phyloP scores from a whole-genome alignment of 495 filamentous ascomycete genomes.

The Aspergillus homomorphus region DNA sequence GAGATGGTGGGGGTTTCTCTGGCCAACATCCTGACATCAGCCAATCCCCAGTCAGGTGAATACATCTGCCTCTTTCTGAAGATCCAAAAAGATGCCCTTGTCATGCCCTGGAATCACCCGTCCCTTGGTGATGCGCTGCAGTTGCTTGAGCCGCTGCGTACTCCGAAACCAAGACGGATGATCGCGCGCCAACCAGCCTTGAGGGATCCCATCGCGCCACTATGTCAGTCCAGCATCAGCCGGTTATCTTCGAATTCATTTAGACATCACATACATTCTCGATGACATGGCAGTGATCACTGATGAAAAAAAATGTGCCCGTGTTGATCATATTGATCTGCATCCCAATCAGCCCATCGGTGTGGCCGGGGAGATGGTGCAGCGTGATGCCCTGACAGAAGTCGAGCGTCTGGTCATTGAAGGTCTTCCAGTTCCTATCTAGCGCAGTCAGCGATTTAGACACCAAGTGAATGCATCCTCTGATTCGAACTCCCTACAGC shows the following conservation, averaged over 20 bases:
- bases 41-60: constrained; percentile 12
- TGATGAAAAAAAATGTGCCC: constrained; percentile 46
- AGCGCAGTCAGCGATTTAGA: background rate
- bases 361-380: constrained; percentile 40
- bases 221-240: constrained; percentile 1
- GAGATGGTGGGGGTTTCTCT: too few relatives aligned
- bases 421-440: constrained; percentile 34
- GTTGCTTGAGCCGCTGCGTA: constrained; percentile 15
- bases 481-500: background rate
- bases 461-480: background rate
- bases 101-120: constrained; percentile 16
- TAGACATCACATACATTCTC: constrained; percentile 32
- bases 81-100: constrained; percentile 10
- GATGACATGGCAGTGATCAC: constrained; percentile 41
- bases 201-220: constrained; percentile 16
- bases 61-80: constrained; percentile 11
- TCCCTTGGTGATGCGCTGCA: constrained; percentile 14
- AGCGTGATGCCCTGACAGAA: constrained; percentile 37
- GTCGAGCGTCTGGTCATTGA: constrained; percentile 29
- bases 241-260: too few relatives aligned
- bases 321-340: constrained; percentile 37
- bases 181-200: constrained; percentile 15
- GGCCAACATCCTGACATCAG: too few relatives aligned
- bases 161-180: constrained; percentile 17
- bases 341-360: constrained; percentile 36